Percentiles rank a stretch among this genome's conserved stretches.
Conservation (phyloP, 768 basidiomycete species). For the Tylopilus rubrobrunneus region DNA sequence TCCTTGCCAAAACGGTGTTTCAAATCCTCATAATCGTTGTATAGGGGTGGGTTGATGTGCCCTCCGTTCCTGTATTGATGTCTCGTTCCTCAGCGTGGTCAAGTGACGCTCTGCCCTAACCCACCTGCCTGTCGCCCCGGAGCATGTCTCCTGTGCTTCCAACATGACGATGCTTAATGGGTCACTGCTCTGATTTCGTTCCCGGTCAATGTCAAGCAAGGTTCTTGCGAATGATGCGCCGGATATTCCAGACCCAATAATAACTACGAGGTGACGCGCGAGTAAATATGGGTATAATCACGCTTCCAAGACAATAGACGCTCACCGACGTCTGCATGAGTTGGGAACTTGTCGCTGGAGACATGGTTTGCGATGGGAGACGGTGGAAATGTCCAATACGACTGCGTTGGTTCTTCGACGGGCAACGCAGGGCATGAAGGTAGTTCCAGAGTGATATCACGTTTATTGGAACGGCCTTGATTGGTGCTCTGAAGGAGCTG, state of each 20-base stretch:
- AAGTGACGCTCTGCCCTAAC: conserved; percentile 8
- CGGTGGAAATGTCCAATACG: conserved; percentile 63
- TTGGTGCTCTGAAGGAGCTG: not conserved
- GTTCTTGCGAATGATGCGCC: conserved; percentile 42
- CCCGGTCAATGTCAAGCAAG: conserved; percentile 29
- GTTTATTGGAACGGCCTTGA: conserved; percentile 4
- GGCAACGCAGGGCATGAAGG: conserved; percentile 43
- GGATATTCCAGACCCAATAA: conserved; percentile 56
- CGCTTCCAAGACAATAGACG: not conserved
- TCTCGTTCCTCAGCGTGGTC: not conserved
- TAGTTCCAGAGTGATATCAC: not conserved
- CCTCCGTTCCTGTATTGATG: conserved; percentile 42
- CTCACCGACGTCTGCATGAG: conserved; percentile 54
- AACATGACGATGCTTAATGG: conserved; percentile 46
- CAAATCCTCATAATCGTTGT: conserved; percentile 41
- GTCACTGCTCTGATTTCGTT: conserved; percentile 12
- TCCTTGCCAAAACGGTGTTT: conserved; percentile 34
- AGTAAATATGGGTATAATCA: not conserved
- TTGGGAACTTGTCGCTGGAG: conserved; percentile 32
- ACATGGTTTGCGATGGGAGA: conserved; percentile 39
- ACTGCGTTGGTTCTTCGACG: conserved; percentile 44
- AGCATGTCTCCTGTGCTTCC: conserved; percentile 58
- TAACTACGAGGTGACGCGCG: conserved; percentile 24
- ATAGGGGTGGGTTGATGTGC: conserved; percentile 47
- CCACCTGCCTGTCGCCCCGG: conserved; percentile 50